A percentile compares a stretch with the other conserved stretches of the same genome.
These are phyloP conservation scores for Talaromyces ruber DNA, from an alignment of 495 filamentous ascomycete genomes.

Conservation along the genomic window DNA sequence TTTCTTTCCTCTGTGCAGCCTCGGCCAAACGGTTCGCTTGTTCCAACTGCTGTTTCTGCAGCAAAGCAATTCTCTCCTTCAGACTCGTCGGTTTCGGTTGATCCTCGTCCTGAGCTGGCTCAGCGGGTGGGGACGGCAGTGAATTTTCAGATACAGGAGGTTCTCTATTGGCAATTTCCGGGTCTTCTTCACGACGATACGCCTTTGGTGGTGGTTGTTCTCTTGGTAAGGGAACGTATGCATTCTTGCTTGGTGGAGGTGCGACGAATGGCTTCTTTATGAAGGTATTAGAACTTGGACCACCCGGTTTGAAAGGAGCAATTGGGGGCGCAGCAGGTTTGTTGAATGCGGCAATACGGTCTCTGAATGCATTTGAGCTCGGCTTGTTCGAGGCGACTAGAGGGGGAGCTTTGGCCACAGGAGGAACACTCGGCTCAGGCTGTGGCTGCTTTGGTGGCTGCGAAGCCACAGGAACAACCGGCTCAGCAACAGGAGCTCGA, in stretches of 20 bases:
- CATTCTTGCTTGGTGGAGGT: conserved; percentile 86
- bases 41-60: conserved; percentile 91
- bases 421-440: conserved; percentile 37
- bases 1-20: conserved; percentile 75
- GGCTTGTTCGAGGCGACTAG: conserved; percentile 77
- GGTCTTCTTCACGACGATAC: conserved; percentile 84
- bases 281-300: conserved; percentile 55
- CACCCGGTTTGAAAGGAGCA: conserved; percentile 76
- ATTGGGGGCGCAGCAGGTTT: conserved; percentile 77
- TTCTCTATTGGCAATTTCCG: conserved; percentile 52
- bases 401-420: conserved; percentile 35
- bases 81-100: conserved; percentile 84
- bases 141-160: conserved; percentile 43
- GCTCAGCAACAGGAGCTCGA: conserved; percentile 15
- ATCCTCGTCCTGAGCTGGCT: conserved; percentile 54
- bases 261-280: conserved; percentile 99
- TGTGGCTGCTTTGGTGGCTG: conserved; percentile 22
- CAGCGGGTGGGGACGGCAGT: conserved; percentile 42
- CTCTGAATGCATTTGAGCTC: conserved; percentile 66
- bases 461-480: conserved; percentile 8
- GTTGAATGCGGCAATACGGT: conserved; percentile 96
- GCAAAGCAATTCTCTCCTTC: conserved; percentile 86
- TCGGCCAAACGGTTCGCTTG: conserved; percentile 75
- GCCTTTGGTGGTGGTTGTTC: conserved; percentile 61
- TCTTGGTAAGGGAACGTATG: conserved; percentile 70